A percentile compares a stretch with the other conserved stretches of the same genome.
These are phyloP conservation scores for Xylariaceae sp. DNA, from an alignment of 2,329 filamentous ascomycete genomes.

Conservation along the genomic window DNA sequence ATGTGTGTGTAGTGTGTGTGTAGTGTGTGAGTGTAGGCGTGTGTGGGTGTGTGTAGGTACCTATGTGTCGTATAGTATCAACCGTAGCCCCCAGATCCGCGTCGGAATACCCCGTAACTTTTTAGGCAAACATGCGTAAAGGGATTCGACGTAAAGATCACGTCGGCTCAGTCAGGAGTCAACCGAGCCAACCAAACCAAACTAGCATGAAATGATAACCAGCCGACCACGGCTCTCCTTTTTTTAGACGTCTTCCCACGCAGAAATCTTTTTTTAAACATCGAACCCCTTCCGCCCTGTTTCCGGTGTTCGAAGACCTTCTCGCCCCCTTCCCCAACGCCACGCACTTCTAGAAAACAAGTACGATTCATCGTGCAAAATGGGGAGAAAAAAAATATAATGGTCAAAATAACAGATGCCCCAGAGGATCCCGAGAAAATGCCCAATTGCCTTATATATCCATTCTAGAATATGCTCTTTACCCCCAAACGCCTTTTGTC, in stretches of 20 bases:
- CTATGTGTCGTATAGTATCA: background rate
- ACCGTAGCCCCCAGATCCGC: background rate
- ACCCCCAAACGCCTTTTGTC: slow-evolving; percentile 10
- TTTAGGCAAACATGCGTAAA: background rate
- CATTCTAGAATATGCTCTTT: slow-evolving; percentile 1
- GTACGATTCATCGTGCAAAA: background rate
- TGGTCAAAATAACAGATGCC: background rate
- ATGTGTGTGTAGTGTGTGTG: background rate
- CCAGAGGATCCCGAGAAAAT: background rate
- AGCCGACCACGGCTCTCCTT: background rate
- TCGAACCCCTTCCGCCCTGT: background rate
- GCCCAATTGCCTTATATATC: background rate
- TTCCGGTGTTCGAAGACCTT: background rate
- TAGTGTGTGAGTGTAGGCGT: background rate
- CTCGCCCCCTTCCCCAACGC: background rate
- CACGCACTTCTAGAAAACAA: background rate
- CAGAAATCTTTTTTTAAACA: background rate
- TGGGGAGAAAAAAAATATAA: background rate
- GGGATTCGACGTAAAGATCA: background rate
- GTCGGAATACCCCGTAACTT: background rate
- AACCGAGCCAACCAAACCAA: background rate
- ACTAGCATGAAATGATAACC: background rate
- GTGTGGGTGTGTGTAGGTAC: background rate
- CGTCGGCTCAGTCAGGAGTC: background rate
- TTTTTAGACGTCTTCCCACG: background rate